Evolutionary conservation across 2,329 filamentous ascomycete species (phyloP).

Genomic region (Mycogone perniciosa): DNA sequence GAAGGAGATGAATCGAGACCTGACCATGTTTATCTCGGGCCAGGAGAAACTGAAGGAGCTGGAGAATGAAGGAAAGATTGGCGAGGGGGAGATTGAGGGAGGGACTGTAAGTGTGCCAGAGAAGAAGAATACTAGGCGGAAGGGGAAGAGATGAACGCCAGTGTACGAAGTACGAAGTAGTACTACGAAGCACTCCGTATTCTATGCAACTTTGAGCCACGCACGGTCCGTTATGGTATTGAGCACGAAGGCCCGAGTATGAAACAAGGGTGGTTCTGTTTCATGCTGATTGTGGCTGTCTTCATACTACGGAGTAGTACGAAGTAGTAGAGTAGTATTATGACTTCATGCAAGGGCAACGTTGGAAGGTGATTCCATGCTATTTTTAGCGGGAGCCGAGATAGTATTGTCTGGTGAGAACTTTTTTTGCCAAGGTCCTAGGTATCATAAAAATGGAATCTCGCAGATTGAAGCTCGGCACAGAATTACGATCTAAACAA

Average conservation of each 20-base stretch:
- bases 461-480: not conserved
- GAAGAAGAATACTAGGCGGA: slow-evolving; percentile 28
- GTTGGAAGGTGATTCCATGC: not conserved
- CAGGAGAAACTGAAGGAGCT: slow-evolving; percentile 72
- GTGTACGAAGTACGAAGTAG: not conserved
- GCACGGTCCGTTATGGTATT: too few species aligned
- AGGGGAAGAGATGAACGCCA: slow-evolving; percentile 38
- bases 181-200: too few species aligned
- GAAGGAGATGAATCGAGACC: slow-evolving; percentile 77
- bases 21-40: slow-evolving; percentile 81
- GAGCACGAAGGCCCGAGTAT: too few species aligned
- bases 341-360: too few species aligned
- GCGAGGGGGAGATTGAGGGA: slow-evolving; percentile 67
- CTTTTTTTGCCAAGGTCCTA: not conserved
- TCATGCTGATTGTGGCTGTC: too few species aligned
- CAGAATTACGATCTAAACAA: too few species aligned
- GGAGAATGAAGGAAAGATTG: slow-evolving; percentile 51
- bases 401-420: not conserved
- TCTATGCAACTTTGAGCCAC: too few species aligned
- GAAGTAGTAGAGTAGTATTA: not conserved
- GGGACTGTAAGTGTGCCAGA: slow-evolving; percentile 64
- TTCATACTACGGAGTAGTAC: too few species aligned
- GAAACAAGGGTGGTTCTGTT: not conserved
- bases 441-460: not conserved
- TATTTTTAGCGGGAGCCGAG: not conserved